Conservation (phyloP, 1,284 basidiomycete species). For the Coriolopsis trogii region DNA sequence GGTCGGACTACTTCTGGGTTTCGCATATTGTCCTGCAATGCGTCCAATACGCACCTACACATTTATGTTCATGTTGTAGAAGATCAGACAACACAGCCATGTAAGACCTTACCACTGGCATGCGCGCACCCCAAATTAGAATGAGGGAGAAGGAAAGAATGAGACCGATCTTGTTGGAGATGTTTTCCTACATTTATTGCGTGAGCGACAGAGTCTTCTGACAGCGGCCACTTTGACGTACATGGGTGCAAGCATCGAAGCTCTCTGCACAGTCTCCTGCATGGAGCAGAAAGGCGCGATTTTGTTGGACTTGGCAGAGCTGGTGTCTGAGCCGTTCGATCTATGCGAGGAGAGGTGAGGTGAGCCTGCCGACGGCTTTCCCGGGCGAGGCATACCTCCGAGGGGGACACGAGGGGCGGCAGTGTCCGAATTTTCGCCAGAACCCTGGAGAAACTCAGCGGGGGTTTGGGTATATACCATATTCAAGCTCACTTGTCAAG, state of each 20-base stretch:
- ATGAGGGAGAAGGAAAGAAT: constrained; percentile 96
- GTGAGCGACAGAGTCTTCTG: background rate
- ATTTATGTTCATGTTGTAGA: background rate
- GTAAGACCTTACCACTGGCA: constrained; percentile 71
- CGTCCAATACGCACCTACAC: constrained; percentile 83
- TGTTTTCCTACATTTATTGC: constrained; percentile 68
- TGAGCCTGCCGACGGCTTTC: background rate
- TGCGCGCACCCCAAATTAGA: constrained; percentile 89
- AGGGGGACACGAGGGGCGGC: constrained; percentile 88
- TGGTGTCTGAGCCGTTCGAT: constrained; percentile 87
- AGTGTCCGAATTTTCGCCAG: constrained; percentile 74
- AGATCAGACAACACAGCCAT: background rate
- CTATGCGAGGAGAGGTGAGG: constrained; percentile 41
- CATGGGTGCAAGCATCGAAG: constrained; percentile 89
- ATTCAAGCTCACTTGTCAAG: constrained; percentile 43
- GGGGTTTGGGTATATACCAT: background rate
- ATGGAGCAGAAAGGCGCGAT: constrained; percentile 92
- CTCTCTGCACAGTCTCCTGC: constrained; percentile 97
- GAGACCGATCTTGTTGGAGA: constrained; percentile 92
- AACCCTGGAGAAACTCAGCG: constrained; percentile 50
- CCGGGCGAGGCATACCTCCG: constrained; percentile 56
- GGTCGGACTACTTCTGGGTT: constrained; percentile 87
- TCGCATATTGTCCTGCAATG: constrained; percentile 96
- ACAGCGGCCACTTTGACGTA: constrained; percentile 38
- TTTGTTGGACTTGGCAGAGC: constrained; percentile 79